Evolutionary conservation across 2,329 filamentous ascomycete species (phyloP), one percentile per base, ranked within the genome.

Genomic region (Decorospora gaudefroyi): DNA sequence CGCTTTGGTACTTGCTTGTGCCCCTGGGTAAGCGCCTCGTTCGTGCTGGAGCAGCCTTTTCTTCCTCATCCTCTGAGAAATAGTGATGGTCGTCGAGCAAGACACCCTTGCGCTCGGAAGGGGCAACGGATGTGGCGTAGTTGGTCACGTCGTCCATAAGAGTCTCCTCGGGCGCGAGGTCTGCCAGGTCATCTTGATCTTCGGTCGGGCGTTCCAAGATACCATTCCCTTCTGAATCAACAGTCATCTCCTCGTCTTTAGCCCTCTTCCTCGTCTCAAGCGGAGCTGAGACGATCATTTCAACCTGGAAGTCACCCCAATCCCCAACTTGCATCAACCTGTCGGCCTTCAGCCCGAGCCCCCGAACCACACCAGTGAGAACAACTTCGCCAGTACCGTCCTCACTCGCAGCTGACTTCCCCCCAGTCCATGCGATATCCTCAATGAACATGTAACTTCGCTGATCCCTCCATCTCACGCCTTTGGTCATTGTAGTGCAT

Each of bases 71-170:
- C n/a, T 97, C 92, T 0, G 91, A 91, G 66, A 97, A 99, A 71
- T 99, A 99, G 68, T 97, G 92, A 69, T 99, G 92, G 56, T 97
- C 92, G 57, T 99, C 93, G 7, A 99, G 78, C 27, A 99, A 75
- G 1, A 99, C 93, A 53, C 92, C 93, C 72, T 92, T 95, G 65
- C 75, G 65, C 46, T 77, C 74, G 17, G 61, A 80, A 56, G 49
- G 76, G 67, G 59, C 78, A 44, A 74, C 74, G 64, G 67, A 78
- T 10, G 64, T 53, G 6, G 74, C 64, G 23, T 71, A 70, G 22
- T 71, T 71, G 15, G 82, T 81, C 15, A 83, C 80, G 49, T 88
- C 87, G 16, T 82, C 77, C 89, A 96, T 93, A 46, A 82, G 76
- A 3, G 85, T 80, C 61, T 92, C 90, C 67, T 97, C 92, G 0